Percentiles rank a stretch among this genome's conserved stretches.
These are phyloP conservation scores for Starmerella apicola DNA, from an alignment of 805 yeast genomes.

Conservation along the genomic window DNA sequence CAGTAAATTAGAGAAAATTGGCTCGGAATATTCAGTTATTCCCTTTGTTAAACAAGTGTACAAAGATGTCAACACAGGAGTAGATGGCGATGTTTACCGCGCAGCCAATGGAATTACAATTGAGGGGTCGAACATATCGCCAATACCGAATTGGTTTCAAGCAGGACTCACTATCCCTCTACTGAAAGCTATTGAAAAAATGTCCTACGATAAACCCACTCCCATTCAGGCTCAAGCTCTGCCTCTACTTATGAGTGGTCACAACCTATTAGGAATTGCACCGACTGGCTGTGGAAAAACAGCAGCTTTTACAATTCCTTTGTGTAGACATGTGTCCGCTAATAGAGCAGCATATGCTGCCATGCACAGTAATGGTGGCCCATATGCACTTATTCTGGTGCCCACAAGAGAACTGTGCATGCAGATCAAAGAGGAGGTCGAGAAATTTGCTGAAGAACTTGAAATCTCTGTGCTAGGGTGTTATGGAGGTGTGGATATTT, in stretches of 20 bases:
- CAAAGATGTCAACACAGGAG: constrained; percentile 26
- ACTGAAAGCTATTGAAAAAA: constrained; percentile 39
- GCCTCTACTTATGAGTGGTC: constrained; percentile 81
- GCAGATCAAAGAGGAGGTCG: constrained; percentile 63
- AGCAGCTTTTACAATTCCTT: constrained; percentile 70
- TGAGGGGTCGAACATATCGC: constrained; percentile 56
- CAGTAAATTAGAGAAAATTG: constrained; percentile 5
- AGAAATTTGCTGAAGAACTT: constrained; percentile 41
- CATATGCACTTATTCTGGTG: constrained; percentile 65
- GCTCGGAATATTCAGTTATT: neutral
- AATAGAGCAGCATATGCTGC: constrained; percentile 38
- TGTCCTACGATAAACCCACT: constrained; percentile 55
- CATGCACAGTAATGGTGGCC: constrained; percentile 35
- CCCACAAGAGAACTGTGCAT: constrained; percentile 89
- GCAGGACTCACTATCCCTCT: constrained; percentile 59
- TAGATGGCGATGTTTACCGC: constrained; percentile 47
- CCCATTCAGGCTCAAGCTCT: constrained; percentile 84
- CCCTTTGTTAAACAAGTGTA: constrained; percentile 8
- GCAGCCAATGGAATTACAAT: constrained; percentile 45
- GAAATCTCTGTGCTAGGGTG: constrained; percentile 51
- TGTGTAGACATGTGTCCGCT: constrained; percentile 71
- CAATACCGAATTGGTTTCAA: constrained; percentile 68
- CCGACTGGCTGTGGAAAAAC: constrained; percentile 97
- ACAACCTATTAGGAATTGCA: constrained; percentile 87
- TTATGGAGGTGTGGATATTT: constrained; percentile 82